Base-by-base conservation (phyloP, 495 filamentous ascomycete genomes). In the Margaritispora aquatica region DNA sequence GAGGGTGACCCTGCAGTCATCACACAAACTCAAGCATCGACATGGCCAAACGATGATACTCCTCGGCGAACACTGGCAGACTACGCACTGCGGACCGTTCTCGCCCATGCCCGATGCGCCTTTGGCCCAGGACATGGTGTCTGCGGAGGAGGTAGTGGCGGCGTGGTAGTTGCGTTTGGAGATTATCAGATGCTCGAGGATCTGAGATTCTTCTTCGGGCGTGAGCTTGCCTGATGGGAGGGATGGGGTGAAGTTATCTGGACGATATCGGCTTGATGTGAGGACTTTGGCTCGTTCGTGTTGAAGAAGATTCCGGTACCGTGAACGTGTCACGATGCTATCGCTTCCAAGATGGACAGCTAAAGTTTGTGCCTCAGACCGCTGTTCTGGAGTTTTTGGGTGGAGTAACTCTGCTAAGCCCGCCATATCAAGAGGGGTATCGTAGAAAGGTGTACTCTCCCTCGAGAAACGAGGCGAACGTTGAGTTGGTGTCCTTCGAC, bases 21-120 rank as follows among this genome's bases (percentile, higher is more conserved):
- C 94, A 67, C 94, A 97, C 23, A 96, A 76, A 60, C 89, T 92
- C 47, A 98, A 78, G 69, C 94, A 98, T 20, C 95, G 84, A 67
- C 94, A 98, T 1, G 94, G 94, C 95, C 95, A 97, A 2, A 96
- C 88, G 55, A 98, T 87, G 52, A 97, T 88, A 3, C 88, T 96
- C 22, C 94, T 80, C 19, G 92, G 88, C n/a, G 77, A 81, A 24
- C 83, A 83, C 68, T 97, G 94, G 67, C 94, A 98, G 3, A 98
- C 89, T 1, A 97, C 94, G 68, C 94, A 98, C 54, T 89, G 86
- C 2, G 92, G 92, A 0, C 93, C 90, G 49, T 83, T 82, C 1
- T 79, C 75, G 1, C 86, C 89, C 62, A 93, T 80, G 1, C 87
- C 86, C 10, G 82, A 84, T 0, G 82, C 88, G 2, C 88, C 88